A percentile compares a stretch with the other conserved stretches of the same genome.
Evolutionary conservation across 1,139 yeast genomes (phyloP).

Genomic region (Yamadazyma sp.): DNA sequence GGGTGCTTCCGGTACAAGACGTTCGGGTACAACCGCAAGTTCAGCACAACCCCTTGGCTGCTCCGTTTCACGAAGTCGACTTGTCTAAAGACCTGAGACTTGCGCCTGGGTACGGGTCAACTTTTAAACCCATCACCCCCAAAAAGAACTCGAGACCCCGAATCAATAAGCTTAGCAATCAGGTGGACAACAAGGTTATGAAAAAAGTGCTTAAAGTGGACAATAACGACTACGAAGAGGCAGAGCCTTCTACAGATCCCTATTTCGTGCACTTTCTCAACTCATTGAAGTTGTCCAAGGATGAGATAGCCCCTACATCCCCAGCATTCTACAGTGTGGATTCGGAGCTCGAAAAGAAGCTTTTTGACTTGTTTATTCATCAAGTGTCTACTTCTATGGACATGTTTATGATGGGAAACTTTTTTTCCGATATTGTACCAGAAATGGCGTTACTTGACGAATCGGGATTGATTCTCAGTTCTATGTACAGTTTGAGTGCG

Average conservation of each 20-base stretch:
- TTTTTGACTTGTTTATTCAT: slow-evolving; percentile 35
- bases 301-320: slow-evolving; percentile 1
- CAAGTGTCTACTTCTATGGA: slow-evolving; percentile 30
- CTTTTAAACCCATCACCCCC: slow-evolving; percentile 37
- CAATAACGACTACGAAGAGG: slow-evolving; percentile 6
- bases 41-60: neutral
- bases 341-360: slow-evolving; percentile 26
- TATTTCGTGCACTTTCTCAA: slow-evolving; percentile 25
- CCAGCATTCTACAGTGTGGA: slow-evolving; percentile 17
- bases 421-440: slow-evolving; percentile 33
- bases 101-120: slow-evolving; percentile 11
- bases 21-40: neutral
- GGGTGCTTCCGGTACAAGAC: neutral
- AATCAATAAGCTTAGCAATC: slow-evolving; percentile 29
- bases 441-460: slow-evolving; percentile 39
- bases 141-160: slow-evolving; percentile 38
- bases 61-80: neutral
- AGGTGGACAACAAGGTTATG: slow-evolving; percentile 7
- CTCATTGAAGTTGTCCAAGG: slow-evolving; percentile 9
- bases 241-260: slow-evolving; percentile 23
- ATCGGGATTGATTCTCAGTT: slow-evolving; percentile 34
- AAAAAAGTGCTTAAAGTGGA: slow-evolving; percentile 5
- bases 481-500: slow-evolving; percentile 37
- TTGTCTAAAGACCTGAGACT: slow-evolving; percentile 3
- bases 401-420: slow-evolving; percentile 29